Base-by-base conservation (phyloP, 2,329 filamentous ascomycete genomes). In the Cephalotrichum gorgonifer region DNA sequence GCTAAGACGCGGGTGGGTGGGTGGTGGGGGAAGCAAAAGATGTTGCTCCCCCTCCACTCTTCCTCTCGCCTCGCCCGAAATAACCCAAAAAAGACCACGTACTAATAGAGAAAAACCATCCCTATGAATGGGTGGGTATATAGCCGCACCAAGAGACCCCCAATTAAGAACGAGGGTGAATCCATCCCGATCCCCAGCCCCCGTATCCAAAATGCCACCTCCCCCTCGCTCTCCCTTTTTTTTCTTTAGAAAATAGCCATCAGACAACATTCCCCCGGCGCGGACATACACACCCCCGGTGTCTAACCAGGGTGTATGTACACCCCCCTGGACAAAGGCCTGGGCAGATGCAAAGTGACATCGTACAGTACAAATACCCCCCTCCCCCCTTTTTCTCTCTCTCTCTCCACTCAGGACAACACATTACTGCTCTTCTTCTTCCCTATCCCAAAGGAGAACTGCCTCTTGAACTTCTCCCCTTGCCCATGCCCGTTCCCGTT, bases 361-460 rank as follows among this genome's bases (percentile, higher is more conserved):
- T 39, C 35, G 35, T 39, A 39, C 35, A 39, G n/a, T n/a, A 22
- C 9, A 22, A 17, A 17, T 22, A n/a, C n/a, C n/a, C 2, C 35
- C 17, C 8, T 20, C 14, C 3, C 5, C 5, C 6, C 33, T 17
- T 17, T n/a, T 15, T 3, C 33, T n/a, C n/a, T n/a, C n/a, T n/a
- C n/a, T n/a, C 14, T 20, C n/a, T 31, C 11, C 3, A 6, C 25
- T 44, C 43, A 44, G 4, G 43, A 44, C 25, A 44, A 27, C 26
- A 44, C 12, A 27, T 44, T 44, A 53, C 72, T 75, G 62, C 79
- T 85, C 74, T 86, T 88, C 71, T 88, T 89, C 59, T 80, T 71
- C 4, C 85, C 81, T 12, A 88, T 58, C 51, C 77, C 70, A 55
- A 82, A 80, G 56, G 74, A 85, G 56, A 88, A 85, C 25, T 83